phyloP scores from a whole-genome alignment of 148 eudicot species.

The Camellia japonica region DNA sequence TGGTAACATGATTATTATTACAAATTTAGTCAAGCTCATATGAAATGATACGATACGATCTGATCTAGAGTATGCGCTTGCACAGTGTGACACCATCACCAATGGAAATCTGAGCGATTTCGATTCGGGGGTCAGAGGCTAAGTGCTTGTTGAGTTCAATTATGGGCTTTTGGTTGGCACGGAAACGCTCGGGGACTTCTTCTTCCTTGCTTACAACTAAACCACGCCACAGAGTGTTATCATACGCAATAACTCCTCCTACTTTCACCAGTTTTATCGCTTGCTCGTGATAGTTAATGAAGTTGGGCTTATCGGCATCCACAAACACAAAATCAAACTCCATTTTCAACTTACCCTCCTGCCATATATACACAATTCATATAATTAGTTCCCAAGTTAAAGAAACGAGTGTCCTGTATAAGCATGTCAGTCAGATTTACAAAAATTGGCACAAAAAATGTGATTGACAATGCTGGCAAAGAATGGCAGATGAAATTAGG shows the following conservation, averaged over 20 bases:
- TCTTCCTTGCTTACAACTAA: background rate
- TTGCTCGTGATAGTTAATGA: slow-evolving; percentile 13
- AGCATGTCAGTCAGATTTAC: background rate
- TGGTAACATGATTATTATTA: too few relatives aligned
- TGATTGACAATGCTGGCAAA: too few relatives aligned
- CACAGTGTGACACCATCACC: slow-evolving; percentile 2
- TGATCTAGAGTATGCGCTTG: background rate
- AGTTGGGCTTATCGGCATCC: slow-evolving; percentile 12
- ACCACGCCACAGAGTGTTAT: slow-evolving; percentile 13
- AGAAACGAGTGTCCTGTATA: background rate
- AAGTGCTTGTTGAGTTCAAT: background rate
- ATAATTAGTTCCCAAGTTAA: background rate
- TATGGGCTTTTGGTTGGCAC: background rate
- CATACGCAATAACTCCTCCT: slow-evolving; percentile 16
- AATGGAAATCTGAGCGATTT: slow-evolving; percentile 4
- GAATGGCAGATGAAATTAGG: too few relatives aligned
- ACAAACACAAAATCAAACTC: background rate
- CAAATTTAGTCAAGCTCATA: too few relatives aligned
- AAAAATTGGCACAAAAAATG: too few relatives aligned
- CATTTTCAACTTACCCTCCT: background rate
- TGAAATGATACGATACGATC: too few relatives aligned
- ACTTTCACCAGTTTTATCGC: slow-evolving; percentile 2
- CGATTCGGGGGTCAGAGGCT: background rate
- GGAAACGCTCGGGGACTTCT: background rate
- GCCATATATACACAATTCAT: background rate